Percentiles rank a stretch among this genome's conserved stretches.
phyloP scores from a whole-genome alignment of 352 stramenopile species.

The Pythium aquatile region DNA sequence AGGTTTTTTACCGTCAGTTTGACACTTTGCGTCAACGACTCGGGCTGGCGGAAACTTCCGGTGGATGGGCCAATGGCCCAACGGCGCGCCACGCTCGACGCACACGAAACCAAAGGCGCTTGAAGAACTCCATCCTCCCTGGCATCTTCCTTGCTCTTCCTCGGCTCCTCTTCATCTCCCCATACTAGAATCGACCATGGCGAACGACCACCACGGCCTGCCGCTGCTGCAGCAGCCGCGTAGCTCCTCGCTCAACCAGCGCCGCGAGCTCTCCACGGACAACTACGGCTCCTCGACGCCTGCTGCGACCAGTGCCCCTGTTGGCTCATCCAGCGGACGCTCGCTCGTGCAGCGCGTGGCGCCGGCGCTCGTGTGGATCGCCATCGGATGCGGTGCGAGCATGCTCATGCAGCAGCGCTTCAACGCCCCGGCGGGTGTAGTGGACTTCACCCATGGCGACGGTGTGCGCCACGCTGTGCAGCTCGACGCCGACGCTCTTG shows the following conservation, averaged over 20 bases:
- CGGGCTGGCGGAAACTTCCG: neutral
- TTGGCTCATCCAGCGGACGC: slow-evolving; percentile 13
- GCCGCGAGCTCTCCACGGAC: slow-evolving; percentile 11
- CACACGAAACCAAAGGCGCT: slow-evolving; percentile 20
- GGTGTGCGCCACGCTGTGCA: slow-evolving; percentile 49
- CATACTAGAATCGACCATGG: slow-evolving; percentile 18
- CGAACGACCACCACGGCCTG: slow-evolving; percentile 32
- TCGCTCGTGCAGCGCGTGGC: slow-evolving; percentile 25
- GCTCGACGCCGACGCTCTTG: slow-evolving; percentile 52
- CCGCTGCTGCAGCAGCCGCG: slow-evolving; percentile 31
- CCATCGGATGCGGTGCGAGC: slow-evolving; percentile 47
- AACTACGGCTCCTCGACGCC: slow-evolving; percentile 11
- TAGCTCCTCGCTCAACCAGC: slow-evolving; percentile 14
- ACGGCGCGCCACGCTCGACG: neutral
- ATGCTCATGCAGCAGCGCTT: slow-evolving; percentile 24
- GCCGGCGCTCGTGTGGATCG: slow-evolving; percentile 51
- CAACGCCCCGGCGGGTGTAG: slow-evolving; percentile 4
- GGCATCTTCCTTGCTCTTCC: no score
- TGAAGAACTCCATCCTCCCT: slow-evolving; percentile 4
- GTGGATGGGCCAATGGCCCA: slow-evolving; percentile 1
- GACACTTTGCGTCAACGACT: slow-evolving; percentile 9
- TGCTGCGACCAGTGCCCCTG: slow-evolving; percentile 30
- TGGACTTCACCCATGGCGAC: slow-evolving; percentile 43
- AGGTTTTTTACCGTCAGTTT: neutral
- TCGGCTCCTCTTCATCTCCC: neutral